phyloP scores from a whole-genome alignment of 306 rosid species.

The Urtica urens region DNA sequence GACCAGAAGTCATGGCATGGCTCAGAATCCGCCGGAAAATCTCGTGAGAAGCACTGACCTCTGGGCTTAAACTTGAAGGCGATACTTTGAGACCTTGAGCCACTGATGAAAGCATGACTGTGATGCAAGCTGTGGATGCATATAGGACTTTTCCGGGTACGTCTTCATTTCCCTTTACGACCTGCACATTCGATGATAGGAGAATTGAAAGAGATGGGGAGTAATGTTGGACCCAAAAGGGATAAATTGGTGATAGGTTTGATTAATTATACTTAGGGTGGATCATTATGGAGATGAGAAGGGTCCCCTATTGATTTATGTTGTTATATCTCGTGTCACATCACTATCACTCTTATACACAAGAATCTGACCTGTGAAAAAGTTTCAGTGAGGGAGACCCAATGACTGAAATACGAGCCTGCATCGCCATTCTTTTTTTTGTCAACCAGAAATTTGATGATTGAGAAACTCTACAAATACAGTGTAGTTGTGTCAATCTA shows the following conservation, averaged over 20 bases:
- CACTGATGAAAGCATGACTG: conserved; percentile 59
- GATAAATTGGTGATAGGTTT: too few relatives aligned
- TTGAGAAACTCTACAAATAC: conserved; percentile 58
- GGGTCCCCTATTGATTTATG: too few relatives aligned
- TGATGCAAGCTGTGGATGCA: conserved; percentile 66
- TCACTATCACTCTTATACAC: too few relatives aligned
- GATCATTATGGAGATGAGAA: too few relatives aligned
- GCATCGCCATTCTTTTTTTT: conserved; percentile 30
- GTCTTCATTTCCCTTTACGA: conserved; percentile 48
- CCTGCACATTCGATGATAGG: conserved; percentile 38
- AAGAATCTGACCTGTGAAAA: conserved; percentile 58
- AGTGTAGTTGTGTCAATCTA: conserved; percentile 14
- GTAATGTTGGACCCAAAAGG: background rate
- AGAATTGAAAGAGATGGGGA: conserved; percentile 13
- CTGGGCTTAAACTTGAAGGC: conserved; percentile 38
- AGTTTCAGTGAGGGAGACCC: conserved; percentile 55
- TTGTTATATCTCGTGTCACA: too few relatives aligned
- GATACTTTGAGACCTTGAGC: conserved; percentile 43
- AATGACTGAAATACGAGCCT: conserved; percentile 52
- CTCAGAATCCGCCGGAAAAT: conserved; percentile 44
- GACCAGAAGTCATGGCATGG: conserved; percentile 60
- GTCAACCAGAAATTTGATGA: conserved; percentile 56
- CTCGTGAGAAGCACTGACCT: conserved; percentile 26
- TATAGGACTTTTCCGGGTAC: conserved; percentile 59
- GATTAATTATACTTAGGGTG: too few relatives aligned